These are phyloP conservation scores for Alternaria consortialis DNA, from an alignment of 2,329 filamentous ascomycete genomes.

Conservation along the genomic window DNA sequence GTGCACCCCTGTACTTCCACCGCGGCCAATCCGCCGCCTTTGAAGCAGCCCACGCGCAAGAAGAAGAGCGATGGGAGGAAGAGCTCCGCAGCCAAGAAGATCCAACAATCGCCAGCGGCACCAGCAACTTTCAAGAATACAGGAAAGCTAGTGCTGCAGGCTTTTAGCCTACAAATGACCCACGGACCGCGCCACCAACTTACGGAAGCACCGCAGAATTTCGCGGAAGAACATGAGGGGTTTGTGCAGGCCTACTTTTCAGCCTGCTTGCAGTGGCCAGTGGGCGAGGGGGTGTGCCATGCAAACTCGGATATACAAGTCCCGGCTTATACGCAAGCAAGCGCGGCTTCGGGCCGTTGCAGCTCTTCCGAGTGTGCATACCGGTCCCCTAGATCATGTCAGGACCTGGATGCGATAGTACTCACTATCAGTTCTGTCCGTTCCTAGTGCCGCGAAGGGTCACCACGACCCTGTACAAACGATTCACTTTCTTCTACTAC, in stretches of 20 bases:
- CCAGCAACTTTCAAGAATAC: slow-evolving; percentile 58
- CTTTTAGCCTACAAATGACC: slow-evolving; percentile 27
- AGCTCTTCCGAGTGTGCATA: not conserved
- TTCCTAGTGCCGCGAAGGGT: not conserved
- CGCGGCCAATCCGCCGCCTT: slow-evolving; percentile 55
- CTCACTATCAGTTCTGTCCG: not conserved
- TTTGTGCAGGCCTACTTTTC: not conserved
- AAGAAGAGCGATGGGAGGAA: slow-evolving; percentile 59
- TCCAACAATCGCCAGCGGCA: slow-evolving; percentile 27
- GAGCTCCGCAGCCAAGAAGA: slow-evolving; percentile 44
- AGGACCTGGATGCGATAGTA: not conserved
- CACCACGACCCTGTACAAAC: not conserved
- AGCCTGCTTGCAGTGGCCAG: not conserved
- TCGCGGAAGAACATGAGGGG: slow-evolving; percentile 2
- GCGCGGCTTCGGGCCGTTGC: slow-evolving; percentile 28
- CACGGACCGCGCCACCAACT: slow-evolving; percentile 7
- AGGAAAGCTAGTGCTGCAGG: slow-evolving; percentile 51
- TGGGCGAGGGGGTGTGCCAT: not conserved
- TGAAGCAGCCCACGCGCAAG: slow-evolving; percentile 50
- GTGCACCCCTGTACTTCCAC: slow-evolving; percentile 54
- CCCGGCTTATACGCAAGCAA: slow-evolving; percentile 3
- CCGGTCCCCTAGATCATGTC: not conserved
- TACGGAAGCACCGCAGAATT: not conserved
- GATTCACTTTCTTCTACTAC: not conserved
- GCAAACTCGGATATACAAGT: slow-evolving; percentile 6